Conservation (phyloP, 352 stramenopile species). For the Globisporangium perplexum region DNA sequence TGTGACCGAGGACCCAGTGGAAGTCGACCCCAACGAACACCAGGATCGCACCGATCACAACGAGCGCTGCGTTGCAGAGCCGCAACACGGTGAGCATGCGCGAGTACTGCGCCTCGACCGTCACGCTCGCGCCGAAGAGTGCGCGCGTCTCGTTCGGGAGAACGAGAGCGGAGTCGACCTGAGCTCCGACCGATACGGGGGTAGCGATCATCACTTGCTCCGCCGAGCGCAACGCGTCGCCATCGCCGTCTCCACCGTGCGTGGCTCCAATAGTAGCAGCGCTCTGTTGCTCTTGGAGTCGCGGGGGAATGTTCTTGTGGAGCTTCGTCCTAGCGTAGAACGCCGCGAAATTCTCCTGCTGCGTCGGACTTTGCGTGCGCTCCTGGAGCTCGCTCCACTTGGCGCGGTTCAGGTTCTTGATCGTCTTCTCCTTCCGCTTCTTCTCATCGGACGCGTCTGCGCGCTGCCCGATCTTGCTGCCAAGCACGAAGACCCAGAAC, state of each 20-base stretch:
- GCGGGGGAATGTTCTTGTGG: slow-evolving; percentile 5
- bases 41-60: slow-evolving; percentile 34
- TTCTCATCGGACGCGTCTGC: slow-evolving; percentile 30
- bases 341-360: slow-evolving; percentile 44
- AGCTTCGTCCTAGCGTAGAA: slow-evolving; percentile 33
- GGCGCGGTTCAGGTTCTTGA: slow-evolving; percentile 49
- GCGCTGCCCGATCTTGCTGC: slow-evolving; percentile 23
- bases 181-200: not conserved
- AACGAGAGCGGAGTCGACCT: slow-evolving; percentile 10
- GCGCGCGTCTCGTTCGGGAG: slow-evolving; percentile 38
- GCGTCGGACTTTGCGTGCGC: slow-evolving; percentile 19
- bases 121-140: slow-evolving; percentile 34
- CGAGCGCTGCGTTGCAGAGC: slow-evolving; percentile 26
- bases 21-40: slow-evolving; percentile 46
- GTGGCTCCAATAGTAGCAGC: not conserved
- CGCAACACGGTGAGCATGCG: slow-evolving; percentile 24
- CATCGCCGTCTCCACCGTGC: no score
- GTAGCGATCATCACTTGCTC: slow-evolving; percentile 2
- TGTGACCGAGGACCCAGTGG: slow-evolving; percentile 44
- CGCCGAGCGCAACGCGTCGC: not conserved
- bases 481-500: slow-evolving; percentile 26
- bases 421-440: slow-evolving; percentile 43
- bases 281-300: slow-evolving; percentile 8
- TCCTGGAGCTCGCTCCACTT: slow-evolving; percentile 61
- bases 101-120: slow-evolving; percentile 30